Evolutionary conservation across 1,284 basidiomycete genomes (phyloP).

Genomic region (Peniophora sp.): DNA sequence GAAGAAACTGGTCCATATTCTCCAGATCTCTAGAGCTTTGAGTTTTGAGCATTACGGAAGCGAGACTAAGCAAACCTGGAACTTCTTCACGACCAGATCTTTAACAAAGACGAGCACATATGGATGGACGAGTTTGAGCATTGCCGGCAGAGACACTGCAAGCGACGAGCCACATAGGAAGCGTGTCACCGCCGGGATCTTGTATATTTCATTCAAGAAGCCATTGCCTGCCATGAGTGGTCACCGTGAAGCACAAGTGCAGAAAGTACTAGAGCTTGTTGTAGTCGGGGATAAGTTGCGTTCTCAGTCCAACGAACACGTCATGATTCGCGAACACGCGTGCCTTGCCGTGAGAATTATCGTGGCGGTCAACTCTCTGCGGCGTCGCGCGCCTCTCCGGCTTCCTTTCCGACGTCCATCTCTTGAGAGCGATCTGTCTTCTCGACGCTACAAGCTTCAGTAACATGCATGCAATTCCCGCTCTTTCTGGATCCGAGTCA

Average conservation of each 20-base stretch:
- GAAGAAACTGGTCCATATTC: conserved; percentile 73
- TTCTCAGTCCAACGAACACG: too few species aligned
- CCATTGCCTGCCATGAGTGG: conserved; percentile 9
- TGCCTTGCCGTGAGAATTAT: too few species aligned
- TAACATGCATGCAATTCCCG: too few species aligned
- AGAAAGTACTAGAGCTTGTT: too few species aligned
- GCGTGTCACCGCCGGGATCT: conserved; percentile 84
- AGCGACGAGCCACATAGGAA: conserved; percentile 58
- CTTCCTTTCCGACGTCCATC: too few species aligned
- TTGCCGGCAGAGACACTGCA: conserved; percentile 52
- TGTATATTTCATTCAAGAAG: conserved; percentile 51
- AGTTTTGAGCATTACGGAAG: not conserved
- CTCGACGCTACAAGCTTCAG: too few species aligned
- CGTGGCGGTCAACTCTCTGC: too few species aligned
- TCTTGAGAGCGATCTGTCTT: too few species aligned
- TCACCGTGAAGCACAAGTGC: not conserved
- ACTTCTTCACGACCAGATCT: conserved; percentile 33
- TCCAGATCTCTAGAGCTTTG: conserved; percentile 52
- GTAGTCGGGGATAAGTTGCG: too few species aligned
- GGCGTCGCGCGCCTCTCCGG: too few species aligned
- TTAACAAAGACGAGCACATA: conserved; percentile 54
- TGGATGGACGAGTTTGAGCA: conserved; percentile 48
- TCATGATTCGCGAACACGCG: too few species aligned
- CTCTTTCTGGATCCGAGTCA: too few species aligned
- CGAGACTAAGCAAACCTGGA: conserved; percentile 39